Percentiles rank a stretch among this genome's conserved stretches.
These are phyloP conservation scores for Pyrus betulifolia DNA, from an alignment of 306 rosid genomes.

Conservation along the genomic window DNA sequence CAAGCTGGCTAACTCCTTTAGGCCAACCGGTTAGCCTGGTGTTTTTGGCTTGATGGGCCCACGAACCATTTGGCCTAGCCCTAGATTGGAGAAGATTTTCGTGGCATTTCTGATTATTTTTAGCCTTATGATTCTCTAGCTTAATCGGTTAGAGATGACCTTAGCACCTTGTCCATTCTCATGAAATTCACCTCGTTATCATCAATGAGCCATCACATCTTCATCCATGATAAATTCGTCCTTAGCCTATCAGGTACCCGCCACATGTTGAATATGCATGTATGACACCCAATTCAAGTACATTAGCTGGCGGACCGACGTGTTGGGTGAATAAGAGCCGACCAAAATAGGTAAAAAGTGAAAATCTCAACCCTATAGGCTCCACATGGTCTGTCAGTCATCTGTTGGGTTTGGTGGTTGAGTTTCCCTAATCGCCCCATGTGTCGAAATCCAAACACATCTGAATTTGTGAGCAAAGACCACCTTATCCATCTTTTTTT, in stretches of 20 bases:
- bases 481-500: not conserved
- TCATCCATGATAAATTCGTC: too few relatives aligned
- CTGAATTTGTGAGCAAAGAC: constrained; percentile 1
- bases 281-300: not conserved
- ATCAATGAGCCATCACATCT: not conserved
- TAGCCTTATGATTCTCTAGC: too few relatives aligned
- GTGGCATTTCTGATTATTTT: too few relatives aligned
- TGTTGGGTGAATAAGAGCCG: not conserved
- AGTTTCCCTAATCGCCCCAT: constrained; percentile 33
- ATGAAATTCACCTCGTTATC: too few relatives aligned
- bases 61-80: too few relatives aligned
- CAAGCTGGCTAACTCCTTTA: too few relatives aligned
- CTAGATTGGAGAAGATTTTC: fast-evolving
- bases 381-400: not conserved
- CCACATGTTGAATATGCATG: not conserved
- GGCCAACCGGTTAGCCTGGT: too few relatives aligned
- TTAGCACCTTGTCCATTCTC: too few relatives aligned
- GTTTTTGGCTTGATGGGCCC: too few relatives aligned
- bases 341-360: not conserved
- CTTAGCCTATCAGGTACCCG: not conserved
- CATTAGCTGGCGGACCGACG: not conserved
- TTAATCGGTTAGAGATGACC: fast-evolving
- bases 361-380: constrained; percentile 2
- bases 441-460: constrained; percentile 28
- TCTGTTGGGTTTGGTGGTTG: not conserved